A percentile compares a stretch with the other conserved stretches of the same genome.
Conservation (phyloP, 1,284 basidiomycete genomes). For the Boletus smithii region DNA sequence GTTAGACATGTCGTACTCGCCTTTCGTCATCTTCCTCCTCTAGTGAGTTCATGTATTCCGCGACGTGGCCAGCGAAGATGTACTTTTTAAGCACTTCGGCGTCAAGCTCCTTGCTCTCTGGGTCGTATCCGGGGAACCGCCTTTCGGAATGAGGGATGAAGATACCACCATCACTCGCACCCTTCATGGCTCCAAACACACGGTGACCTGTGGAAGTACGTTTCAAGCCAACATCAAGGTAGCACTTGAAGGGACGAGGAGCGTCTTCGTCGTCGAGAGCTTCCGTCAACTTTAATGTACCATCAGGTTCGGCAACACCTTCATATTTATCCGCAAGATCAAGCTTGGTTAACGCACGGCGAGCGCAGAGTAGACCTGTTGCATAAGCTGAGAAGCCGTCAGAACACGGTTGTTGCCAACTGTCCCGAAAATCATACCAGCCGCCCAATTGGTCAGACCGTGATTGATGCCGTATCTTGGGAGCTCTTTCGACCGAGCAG, state of each 20-base stretch:
- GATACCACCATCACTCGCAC: conserved; percentile 97
- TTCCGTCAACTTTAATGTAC: conserved; percentile 81
- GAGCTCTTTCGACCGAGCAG: conserved; percentile 89
- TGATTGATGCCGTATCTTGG: conserved; percentile 97
- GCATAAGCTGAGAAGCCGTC: conserved; percentile 73
- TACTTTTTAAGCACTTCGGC: conserved; percentile 96
- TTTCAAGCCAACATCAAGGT: conserved; percentile 97
- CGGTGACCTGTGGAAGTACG: conserved; percentile 98
- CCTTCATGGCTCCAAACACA: conserved; percentile 99
- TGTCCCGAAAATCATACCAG: conserved; percentile 48
- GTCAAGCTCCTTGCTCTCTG: conserved; percentile 92
- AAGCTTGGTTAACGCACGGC: conserved; percentile 93
- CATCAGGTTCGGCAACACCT: conserved; percentile 92
- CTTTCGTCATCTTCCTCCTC: conserved; percentile 99
- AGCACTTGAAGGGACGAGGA: conserved; percentile 97
- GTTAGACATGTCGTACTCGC: conserved; percentile 35
- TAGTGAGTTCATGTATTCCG: conserved; percentile 99
- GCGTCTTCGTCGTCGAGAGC: conserved; percentile 88
- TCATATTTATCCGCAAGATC: conserved; percentile 98
- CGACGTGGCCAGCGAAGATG: conserved; percentile 97
- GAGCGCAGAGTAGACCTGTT: conserved; percentile 93
- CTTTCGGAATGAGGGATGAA: conserved; percentile 98
- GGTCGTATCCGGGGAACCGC: conserved; percentile 98
- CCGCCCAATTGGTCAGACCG: conserved; percentile 98
- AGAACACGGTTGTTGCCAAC: not conserved